phyloP scores from a whole-genome alignment of 2,329 filamentous ascomycete genomes.

The Annulohypoxylon truncatum region DNA sequence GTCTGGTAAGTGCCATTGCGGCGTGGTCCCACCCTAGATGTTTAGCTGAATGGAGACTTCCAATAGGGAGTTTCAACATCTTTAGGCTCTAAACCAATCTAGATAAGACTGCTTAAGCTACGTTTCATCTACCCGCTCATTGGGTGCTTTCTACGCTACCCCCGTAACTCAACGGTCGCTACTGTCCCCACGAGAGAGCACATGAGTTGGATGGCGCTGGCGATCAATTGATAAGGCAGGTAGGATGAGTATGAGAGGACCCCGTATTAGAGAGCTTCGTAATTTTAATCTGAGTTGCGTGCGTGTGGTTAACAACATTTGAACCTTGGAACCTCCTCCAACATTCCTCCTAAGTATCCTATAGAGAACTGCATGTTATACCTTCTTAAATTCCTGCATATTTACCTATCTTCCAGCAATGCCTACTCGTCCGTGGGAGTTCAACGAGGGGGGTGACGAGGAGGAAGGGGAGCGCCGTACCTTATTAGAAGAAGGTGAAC shows the following conservation, averaged over 20 bases:
- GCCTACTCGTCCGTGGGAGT: constrained; percentile 28
- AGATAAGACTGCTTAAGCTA: background rate
- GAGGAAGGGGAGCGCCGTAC: constrained; percentile 53
- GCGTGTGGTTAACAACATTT: background rate
- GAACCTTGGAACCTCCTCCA: background rate
- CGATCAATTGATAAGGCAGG: background rate
- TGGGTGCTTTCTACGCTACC: background rate
- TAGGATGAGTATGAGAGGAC: background rate
- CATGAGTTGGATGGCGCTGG: constrained; percentile 5
- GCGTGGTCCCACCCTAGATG: background rate
- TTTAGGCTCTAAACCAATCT: background rate
- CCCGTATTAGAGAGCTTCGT: constrained; percentile 2
- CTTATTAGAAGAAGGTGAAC: constrained; percentile 61
- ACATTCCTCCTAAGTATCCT: background rate
- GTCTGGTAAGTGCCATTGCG: background rate
- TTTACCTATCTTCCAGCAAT: background rate
- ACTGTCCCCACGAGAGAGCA: constrained; percentile 15
- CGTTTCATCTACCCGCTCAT: background rate
- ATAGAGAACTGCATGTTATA: constrained; percentile 6
- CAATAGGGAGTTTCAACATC: constrained; percentile 2
- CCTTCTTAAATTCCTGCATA: background rate
- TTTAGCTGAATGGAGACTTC: background rate
- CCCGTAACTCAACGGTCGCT: constrained; percentile 8
- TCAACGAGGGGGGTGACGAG: constrained; percentile 18
- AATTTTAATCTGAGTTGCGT: background rate